Conservation (phyloP, 2,329 filamentous ascomycete genomes). For the Fusarium napiforme region DNA sequence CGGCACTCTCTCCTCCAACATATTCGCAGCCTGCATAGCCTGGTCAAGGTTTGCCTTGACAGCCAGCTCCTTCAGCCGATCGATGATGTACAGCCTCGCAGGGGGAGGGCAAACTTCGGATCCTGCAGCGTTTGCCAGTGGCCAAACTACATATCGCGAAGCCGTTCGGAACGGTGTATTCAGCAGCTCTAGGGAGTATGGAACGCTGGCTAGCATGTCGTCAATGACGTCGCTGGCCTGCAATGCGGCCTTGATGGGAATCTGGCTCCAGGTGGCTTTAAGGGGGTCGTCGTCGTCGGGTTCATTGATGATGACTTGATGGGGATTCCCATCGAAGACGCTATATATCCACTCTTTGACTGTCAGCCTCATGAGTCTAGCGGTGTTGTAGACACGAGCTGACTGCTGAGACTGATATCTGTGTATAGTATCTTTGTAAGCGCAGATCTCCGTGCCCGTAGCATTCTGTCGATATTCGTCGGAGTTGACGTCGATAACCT, state of each 20-base stretch:
- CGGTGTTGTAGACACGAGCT: not conserved
- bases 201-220: not conserved
- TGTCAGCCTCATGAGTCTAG: not conserved
- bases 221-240: not conserved
- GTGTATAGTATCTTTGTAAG: not conserved
- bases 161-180: not conserved
- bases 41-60: not conserved
- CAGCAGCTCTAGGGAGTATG: not conserved
- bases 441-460: not conserved
- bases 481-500: not conserved
- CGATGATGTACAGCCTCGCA: constrained; percentile 4
- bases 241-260: not conserved
- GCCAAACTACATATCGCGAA: not conserved
- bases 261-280: not conserved
- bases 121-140: not conserved
- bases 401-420: not conserved
- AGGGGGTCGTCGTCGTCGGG: not conserved
- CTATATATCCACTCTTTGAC: not conserved
- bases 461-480: not conserved
- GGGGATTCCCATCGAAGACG: not conserved
- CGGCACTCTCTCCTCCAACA: constrained; percentile 4
- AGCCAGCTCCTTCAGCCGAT: not conserved
- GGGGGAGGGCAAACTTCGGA: not conserved
- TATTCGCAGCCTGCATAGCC: constrained; percentile 2
- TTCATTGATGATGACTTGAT: not conserved